Evolutionary conservation across 2,329 filamentous ascomycete species (phyloP).

Genomic region (Venturia asperata): DNA sequence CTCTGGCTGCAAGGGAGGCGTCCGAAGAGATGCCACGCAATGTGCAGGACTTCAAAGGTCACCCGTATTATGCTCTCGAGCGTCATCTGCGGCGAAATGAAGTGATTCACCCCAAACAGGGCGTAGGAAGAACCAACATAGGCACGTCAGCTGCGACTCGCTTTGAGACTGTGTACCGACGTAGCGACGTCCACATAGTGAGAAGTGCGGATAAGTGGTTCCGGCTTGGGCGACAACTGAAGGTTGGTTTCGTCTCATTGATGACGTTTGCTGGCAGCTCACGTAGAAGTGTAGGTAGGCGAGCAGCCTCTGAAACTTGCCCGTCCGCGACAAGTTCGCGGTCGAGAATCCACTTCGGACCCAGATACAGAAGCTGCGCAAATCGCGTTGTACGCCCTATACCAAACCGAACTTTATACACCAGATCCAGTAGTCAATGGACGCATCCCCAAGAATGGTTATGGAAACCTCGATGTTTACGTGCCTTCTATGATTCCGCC

Average conservation of each 20-base stretch:
- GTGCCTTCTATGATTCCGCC: slow-evolving; percentile 56
- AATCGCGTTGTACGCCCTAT: slow-evolving; percentile 51
- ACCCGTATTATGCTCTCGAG: slow-evolving; percentile 59
- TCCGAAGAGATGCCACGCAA: slow-evolving; percentile 50
- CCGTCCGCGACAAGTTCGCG: slow-evolving; percentile 27
- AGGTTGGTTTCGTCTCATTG: slow-evolving; percentile 27
- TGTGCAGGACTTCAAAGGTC: slow-evolving; percentile 36
- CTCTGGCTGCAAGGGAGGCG: slow-evolving; percentile 63
- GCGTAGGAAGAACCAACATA: slow-evolving; percentile 69
- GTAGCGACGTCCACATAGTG: slow-evolving; percentile 70
- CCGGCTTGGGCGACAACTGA: slow-evolving; percentile 73
- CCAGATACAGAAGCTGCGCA: slow-evolving; percentile 33
- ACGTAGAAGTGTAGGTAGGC: slow-evolving; percentile 25
- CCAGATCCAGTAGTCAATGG: slow-evolving; percentile 71
- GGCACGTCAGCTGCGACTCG: slow-evolving; percentile 51
- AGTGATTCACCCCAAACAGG: slow-evolving; percentile 64
- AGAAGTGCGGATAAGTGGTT: slow-evolving; percentile 87
- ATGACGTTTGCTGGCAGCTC: background rate
- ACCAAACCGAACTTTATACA: slow-evolving; percentile 62
- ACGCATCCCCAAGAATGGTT: slow-evolving; percentile 56
- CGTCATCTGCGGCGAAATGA: slow-evolving; percentile 78
- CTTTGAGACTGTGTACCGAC: slow-evolving; percentile 74
- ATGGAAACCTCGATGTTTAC: slow-evolving; percentile 58
- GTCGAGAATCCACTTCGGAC: slow-evolving; percentile 25
- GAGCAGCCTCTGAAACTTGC: slow-evolving; percentile 76